A percentile compares a stretch with the other conserved stretches of the same genome.
These are phyloP conservation scores for Trichocomaceae sp. DNA, from an alignment of 2,329 filamentous ascomycete genomes.

Conservation along the genomic window DNA sequence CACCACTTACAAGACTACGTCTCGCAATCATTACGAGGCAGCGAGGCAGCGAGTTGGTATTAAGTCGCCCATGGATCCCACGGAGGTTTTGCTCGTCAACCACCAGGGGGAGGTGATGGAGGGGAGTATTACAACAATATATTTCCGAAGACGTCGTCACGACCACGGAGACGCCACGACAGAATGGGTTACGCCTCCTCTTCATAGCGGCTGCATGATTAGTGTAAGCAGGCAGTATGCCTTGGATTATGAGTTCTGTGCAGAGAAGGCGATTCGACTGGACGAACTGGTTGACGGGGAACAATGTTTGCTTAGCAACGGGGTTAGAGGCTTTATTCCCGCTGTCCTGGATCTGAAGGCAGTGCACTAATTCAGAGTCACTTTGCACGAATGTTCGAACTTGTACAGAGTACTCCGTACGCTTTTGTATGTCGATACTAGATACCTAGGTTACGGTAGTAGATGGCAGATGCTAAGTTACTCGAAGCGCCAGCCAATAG, in stretches of 20 bases:
- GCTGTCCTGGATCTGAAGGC: slow-evolving; percentile 23
- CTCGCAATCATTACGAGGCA: slow-evolving; percentile 62
- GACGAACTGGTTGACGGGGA: slow-evolving; percentile 63
- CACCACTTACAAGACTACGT: slow-evolving; percentile 81
- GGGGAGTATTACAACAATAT: slow-evolving; percentile 73
- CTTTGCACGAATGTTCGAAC: neutral
- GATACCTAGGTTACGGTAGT: too few relatives aligned
- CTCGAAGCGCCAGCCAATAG: slow-evolving; percentile 8
- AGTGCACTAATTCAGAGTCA: neutral
- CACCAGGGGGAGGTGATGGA: slow-evolving; percentile 66
- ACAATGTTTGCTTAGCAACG: slow-evolving; percentile 82
- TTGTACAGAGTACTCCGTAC: too few relatives aligned
- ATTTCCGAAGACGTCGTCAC: slow-evolving; percentile 53
- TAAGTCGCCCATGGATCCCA: slow-evolving; percentile 32
- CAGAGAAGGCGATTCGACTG: slow-evolving; percentile 56
- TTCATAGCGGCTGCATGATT: slow-evolving; percentile 71
- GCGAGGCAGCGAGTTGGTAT: slow-evolving; percentile 60
- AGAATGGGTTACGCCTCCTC: slow-evolving; percentile 72
- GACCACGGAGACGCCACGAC: neutral
- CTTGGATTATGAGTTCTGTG: slow-evolving; percentile 60
- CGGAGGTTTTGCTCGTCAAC: slow-evolving; percentile 73
- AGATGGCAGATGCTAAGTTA: too few relatives aligned
- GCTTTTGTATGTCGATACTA: too few relatives aligned
- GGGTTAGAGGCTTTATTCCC: slow-evolving; percentile 68
- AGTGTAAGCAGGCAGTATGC: slow-evolving; percentile 81